phyloP scores from a whole-genome alignment of 345 rosid species.

The Mallotus nudiflorus region DNA sequence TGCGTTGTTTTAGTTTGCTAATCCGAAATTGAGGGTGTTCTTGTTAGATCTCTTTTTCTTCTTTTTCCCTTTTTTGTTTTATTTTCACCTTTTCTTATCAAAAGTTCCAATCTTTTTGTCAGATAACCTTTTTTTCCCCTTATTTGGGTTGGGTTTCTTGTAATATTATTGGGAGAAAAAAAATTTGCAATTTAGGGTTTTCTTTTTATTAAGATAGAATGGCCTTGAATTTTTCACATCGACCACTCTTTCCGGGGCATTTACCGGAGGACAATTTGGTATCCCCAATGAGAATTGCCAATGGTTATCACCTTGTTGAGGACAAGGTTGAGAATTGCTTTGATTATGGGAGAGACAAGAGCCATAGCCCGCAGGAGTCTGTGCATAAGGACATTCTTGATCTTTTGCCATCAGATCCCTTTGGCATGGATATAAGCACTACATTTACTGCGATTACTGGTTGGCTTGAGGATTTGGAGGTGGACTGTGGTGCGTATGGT shows the following conservation, averaged over 20 bases:
- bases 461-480: constrained; percentile 89
- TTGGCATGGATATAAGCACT: constrained; percentile 80
- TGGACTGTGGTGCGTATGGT: constrained; percentile 49
- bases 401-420: constrained; percentile 91
- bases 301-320: constrained; percentile 59
- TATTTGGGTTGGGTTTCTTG: background rate
- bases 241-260: constrained; percentile 60
- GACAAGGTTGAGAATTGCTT: constrained; percentile 58
- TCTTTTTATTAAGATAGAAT: constrained; percentile 24
- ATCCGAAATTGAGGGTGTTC: constrained; percentile 35
- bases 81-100: background rate
- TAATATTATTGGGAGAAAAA: background rate
- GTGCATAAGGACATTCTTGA: constrained; percentile 77
- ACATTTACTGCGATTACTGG: constrained; percentile 82
- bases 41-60: constrained; percentile 21
- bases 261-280: constrained; percentile 67
- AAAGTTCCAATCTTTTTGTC: background rate
- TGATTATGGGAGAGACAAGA: constrained; percentile 60
- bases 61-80: background rate
- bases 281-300: constrained; percentile 63
- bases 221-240: constrained; percentile 87
- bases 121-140: background rate
- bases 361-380: constrained; percentile 61
- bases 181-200: background rate
- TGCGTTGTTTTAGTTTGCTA: constrained; percentile 40